Conservation (phyloP, 768 basidiomycete genomes). For the Ramaria sp. region DNA sequence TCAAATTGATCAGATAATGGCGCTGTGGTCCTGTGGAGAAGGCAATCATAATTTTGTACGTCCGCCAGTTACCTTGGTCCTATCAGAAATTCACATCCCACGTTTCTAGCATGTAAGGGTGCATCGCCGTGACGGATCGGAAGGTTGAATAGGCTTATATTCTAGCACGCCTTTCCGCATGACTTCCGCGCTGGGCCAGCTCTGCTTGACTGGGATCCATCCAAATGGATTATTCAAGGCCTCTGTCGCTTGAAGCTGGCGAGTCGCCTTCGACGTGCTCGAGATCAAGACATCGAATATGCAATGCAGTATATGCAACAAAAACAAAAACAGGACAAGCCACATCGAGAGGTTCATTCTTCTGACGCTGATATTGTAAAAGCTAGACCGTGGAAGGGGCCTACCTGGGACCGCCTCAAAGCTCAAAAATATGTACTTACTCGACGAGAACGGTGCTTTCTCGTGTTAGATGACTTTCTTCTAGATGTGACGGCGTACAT, state of each 20-base stretch:
- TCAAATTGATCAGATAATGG: constrained; percentile 37
- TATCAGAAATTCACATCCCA: neutral
- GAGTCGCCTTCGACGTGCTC: constrained; percentile 38
- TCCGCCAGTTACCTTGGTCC: constrained; percentile 1
- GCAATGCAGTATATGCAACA: constrained; percentile 38
- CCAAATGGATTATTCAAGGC: constrained; percentile 62
- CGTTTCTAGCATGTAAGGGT: neutral
- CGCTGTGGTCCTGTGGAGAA: constrained; percentile 63
- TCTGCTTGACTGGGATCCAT: constrained; percentile 62
- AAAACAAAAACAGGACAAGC: constrained; percentile 21
- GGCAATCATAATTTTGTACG: constrained; percentile 71
- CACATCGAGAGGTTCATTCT: constrained; percentile 9
- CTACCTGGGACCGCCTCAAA: constrained; percentile 31
- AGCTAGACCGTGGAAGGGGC: constrained; percentile 24
- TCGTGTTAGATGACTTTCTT: constrained; percentile 50
- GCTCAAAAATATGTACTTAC: constrained; percentile 23
- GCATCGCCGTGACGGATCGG: constrained; percentile 32
- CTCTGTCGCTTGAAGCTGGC: constrained; percentile 41
- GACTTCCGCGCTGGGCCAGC: constrained; percentile 66
- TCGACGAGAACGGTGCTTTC: constrained; percentile 31
- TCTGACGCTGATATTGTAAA: neutral
- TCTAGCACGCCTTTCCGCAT: constrained; percentile 65
- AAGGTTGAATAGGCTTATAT: neutral
- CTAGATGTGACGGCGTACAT: constrained; percentile 55
- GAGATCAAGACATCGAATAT: constrained; percentile 36